Evolutionary conservation across 257 asterid species (phyloP), one percentile per base, ranked within the genome.

Genomic region (Oldenlandia corymbosa): DNA sequence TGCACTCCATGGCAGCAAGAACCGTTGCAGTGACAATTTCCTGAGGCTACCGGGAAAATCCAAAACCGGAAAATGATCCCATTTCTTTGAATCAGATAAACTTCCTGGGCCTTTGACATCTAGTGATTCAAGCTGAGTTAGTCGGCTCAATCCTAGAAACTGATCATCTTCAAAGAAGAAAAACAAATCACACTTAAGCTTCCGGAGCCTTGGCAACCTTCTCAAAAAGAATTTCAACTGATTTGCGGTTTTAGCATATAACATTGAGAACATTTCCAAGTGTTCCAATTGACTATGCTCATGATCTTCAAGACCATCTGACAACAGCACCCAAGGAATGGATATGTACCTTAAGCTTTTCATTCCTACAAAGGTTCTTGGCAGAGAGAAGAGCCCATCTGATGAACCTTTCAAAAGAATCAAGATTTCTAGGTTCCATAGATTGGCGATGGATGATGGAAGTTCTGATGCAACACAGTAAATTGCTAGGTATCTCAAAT

Each of bases 341-440:
- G 58, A 21, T 5, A 72, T 12, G 45, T 72, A 68, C 72, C 65
- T 66, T 31, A 56, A 56, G 61, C 43, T 56, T 56, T 31, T 31
- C 43, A 56, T 56, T 43, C 32, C 16, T 43, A 42, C 16, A 17
- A 56, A 24, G 14, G 52, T 18, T 10, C 41, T 10, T 26, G 77
- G 77, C 41, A 67, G 34, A 28, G 20, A 42, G 4, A 39, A 20
- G 27, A n/a, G n/a, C n/a, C 30, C 4, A n/a, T 36, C 0, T 4
- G 36, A 27, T 51, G 27, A 42, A 58, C 20, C 4, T 43, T 5
- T 1, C n/a, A 8, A 16, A 10, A 71, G 14, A 42, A 41, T 27
- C 13, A 23, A 14, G 1, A 47, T 73, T 50, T 68, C 32, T 14
- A 58, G 55, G n/a, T 62, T 45, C 28, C 48, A 27, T 16, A 62